Percentiles rank a stretch among this genome's conserved stretches.
Conservation (phyloP, 2,329 filamentous ascomycete genomes). For the Monilinia fructicola region DNA sequence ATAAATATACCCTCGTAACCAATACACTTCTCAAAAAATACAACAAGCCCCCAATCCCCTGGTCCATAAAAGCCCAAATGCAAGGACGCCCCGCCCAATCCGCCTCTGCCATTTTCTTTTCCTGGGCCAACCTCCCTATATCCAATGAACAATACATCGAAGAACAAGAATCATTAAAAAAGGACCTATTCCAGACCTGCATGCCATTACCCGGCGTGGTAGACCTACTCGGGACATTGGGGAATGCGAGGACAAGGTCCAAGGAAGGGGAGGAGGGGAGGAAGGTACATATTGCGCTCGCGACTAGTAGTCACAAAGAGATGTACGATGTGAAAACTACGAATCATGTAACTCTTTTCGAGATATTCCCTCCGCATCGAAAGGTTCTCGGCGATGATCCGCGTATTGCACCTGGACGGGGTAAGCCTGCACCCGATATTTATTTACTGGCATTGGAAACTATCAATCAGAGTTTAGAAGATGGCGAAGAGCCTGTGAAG, state of each 20-base stretch:
- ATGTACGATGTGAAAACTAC: slow-evolving; percentile 42
- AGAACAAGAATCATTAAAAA: slow-evolving; percentile 63
- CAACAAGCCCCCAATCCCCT: slow-evolving; percentile 73
- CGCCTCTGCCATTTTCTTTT: slow-evolving; percentile 63
- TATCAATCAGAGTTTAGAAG: slow-evolving; percentile 72
- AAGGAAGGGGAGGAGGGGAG: slow-evolving; percentile 39
- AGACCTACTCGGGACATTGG: slow-evolving; percentile 62
- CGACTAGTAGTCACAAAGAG: slow-evolving; percentile 62
- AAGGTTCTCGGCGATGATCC: slow-evolving; percentile 83
- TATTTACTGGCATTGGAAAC: slow-evolving; percentile 82
- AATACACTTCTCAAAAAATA: slow-evolving; percentile 80
- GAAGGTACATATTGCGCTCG: slow-evolving; percentile 72
- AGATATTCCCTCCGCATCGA: slow-evolving; percentile 67
- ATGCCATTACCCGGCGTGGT: slow-evolving; percentile 76
- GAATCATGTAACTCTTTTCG: slow-evolving; percentile 56
- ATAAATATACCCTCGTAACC: slow-evolving; percentile 81
- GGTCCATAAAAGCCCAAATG: slow-evolving; percentile 89
- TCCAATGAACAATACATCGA: slow-evolving; percentile 63
- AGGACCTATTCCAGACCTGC: slow-evolving; percentile 69
- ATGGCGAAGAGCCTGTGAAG: slow-evolving; percentile 62
- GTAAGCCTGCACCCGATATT: slow-evolving; percentile 94
- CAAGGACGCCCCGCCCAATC: slow-evolving; percentile 38
- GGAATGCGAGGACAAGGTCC: slow-evolving; percentile 29
- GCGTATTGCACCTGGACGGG: slow-evolving; percentile 74
- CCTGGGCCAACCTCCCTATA: slow-evolving; percentile 87